Base-by-base conservation (phyloP, 2,329 filamentous ascomycete species). In the Penicillium sp. region DNA sequence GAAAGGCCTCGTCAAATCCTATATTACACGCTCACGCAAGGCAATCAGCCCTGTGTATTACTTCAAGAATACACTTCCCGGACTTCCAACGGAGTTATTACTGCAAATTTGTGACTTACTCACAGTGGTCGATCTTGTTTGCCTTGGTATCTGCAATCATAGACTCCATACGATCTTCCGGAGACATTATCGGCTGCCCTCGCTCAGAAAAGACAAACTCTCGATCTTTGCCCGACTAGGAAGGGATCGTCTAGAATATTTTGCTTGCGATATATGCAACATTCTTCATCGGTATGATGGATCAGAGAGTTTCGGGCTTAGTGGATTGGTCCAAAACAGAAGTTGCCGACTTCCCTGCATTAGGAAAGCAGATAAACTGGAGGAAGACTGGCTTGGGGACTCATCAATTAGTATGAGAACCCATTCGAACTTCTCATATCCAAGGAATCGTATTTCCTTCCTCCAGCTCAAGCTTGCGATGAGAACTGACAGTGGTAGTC, bases 201-300 rank as follows among this genome's bases (percentile, higher is more conserved):
- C 14, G 3, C 14, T 33, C 31, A 13, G 26, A 27, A 33, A 33
- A 33, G 50, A 57, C 1, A 57, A 53, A 16, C 29, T 59, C 7
- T 61, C 27, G 3, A 19, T 61, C 31, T 50, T 59, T 7, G 26
- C 21, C 13, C 51, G 60, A 25, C 23, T 63, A 6, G 59, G 59
- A 47, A 11, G 56, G 42, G 61, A 61, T 23, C 14, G 46, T 7
- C 59, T 56, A 16, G 29, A 51, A 42, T 61, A 61, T 26, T 63
- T 63, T 25, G 56, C 61, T 44, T 63, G 59, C 35, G 21, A 61
- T 33, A 4, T 50, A 39, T 61, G 54, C 50, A 23, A 53, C 7
- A 9, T 53, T 19, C 53, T 61, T n/a, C 61, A 63, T 54, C 48
- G n/a, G 2, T 62, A 61, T 47, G 57, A 59, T 35, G 54, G 51